phyloP scores from a whole-genome alignment of 306 rosid species.

The Alnus glutinosa region DNA sequence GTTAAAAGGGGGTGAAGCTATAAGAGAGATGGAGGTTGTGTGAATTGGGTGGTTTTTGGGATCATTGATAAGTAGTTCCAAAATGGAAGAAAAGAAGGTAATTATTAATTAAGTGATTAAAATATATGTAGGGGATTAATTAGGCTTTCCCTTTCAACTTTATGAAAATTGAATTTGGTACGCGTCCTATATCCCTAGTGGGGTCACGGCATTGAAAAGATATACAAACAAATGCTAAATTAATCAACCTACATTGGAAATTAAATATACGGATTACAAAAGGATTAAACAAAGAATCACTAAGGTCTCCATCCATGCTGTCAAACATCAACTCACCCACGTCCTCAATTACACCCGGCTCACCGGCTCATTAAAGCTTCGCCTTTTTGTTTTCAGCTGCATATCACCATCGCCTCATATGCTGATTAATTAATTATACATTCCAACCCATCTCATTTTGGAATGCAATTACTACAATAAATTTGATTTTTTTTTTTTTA shows the following conservation, averaged over 20 bases:
- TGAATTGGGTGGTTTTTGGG: neutral
- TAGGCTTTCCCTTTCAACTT: slow-evolving; percentile 15
- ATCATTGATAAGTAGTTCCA: slow-evolving; percentile 9
- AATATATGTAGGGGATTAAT: slow-evolving; percentile 8
- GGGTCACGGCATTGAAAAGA: slow-evolving; percentile 28
- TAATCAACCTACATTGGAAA: slow-evolving; percentile 1
- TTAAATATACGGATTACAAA: neutral
- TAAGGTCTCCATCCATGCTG: slow-evolving; percentile 29
- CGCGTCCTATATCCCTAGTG: slow-evolving; percentile 23
- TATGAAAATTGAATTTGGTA: slow-evolving; percentile 22
- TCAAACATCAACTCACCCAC: slow-evolving; percentile 23
- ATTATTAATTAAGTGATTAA: neutral
- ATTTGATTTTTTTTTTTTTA: no score
- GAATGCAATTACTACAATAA: no score
- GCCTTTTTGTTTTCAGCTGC: neutral
- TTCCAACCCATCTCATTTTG: no score
- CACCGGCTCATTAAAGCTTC: slow-evolving; percentile 17
- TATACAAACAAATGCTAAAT: slow-evolving; percentile 1
- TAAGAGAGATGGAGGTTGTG: neutral
- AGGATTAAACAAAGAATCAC: slow-evolving; percentile 24
- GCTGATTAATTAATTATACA: no score
- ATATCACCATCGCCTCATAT: no score
- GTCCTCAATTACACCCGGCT: neutral
- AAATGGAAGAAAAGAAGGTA: neutral
- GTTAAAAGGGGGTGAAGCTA: neutral